Conservation (phyloP, 495 filamentous ascomycete species). For the Penicillium crystallinum region DNA sequence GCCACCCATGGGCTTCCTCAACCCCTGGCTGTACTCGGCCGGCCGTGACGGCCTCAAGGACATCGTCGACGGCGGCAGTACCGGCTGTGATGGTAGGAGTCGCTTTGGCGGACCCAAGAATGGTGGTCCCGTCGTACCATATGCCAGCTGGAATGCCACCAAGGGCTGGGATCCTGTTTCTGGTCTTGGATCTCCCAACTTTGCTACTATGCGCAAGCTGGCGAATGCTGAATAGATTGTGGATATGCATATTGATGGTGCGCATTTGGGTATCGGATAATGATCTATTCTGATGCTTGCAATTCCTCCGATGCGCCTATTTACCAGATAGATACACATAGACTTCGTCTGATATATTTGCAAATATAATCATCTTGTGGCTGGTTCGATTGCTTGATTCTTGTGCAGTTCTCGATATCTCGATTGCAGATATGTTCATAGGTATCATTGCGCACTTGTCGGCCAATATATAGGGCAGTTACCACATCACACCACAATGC, state of each 20-base stretch:
- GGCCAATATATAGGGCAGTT: too few species aligned
- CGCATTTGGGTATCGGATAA: not conserved
- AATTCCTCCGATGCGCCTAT: not conserved
- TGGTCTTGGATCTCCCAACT: slow-evolving; percentile 53
- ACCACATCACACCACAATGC: too few species aligned
- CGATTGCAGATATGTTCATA: too few species aligned
- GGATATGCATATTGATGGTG: not conserved
- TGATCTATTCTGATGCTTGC: not conserved
- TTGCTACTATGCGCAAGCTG: slow-evolving; percentile 32
- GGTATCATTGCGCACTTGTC: too few species aligned
- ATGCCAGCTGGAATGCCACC: slow-evolving; percentile 48
- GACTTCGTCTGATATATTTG: not conserved
- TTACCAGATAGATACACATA: not conserved
- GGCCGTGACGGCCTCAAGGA: slow-evolving; percentile 56
- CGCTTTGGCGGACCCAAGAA: slow-evolving; percentile 37
- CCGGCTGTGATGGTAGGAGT: slow-evolving; percentile 52
- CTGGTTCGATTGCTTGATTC: not conserved
- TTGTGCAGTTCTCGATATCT: too few species aligned
- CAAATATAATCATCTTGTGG: not conserved
- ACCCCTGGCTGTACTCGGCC: slow-evolving; percentile 64
- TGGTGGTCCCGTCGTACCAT: slow-evolving; percentile 34
- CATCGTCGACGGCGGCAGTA: slow-evolving; percentile 53
- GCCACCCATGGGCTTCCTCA: slow-evolving; percentile 63
- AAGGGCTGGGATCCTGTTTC: slow-evolving; percentile 59
- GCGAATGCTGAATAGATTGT: slow-evolving; percentile 11